Percentiles rank a stretch among this genome's conserved stretches.
Conservation (phyloP, 345 rosid species). For the Eucalyptus grandis region DNA sequence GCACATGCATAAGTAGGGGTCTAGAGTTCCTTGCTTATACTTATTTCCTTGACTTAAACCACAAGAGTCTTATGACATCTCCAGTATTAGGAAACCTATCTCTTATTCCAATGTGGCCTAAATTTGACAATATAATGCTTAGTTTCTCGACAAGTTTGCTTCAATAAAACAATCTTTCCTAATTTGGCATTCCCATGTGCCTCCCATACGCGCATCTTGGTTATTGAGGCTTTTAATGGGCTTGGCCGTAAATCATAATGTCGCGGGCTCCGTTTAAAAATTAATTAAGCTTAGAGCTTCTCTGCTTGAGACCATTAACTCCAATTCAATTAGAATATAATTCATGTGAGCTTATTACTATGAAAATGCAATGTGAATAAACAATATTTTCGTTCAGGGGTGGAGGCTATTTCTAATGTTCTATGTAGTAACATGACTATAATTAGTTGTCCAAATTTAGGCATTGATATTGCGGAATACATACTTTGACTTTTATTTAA, state of each 20-base stretch:
- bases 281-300: background rate
- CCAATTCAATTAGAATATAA: background rate
- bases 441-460: background rate
- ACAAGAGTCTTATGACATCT: background rate
- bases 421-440: background rate
- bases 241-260: background rate
- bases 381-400: background rate
- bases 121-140: background rate
- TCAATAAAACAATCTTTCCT: background rate
- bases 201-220: background rate
- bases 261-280: background rate
- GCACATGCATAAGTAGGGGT: background rate
- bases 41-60: background rate
- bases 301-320: background rate
- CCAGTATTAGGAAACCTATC: background rate
- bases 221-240: background rate
- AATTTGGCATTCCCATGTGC: background rate
- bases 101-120: background rate
- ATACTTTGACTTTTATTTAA: background rate
- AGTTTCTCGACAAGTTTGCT: background rate
- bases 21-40: background rate
- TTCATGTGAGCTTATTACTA: background rate
- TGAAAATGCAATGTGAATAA: background rate
- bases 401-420: background rate
- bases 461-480: background rate